Evolutionary conservation across 2,329 filamentous ascomycete genomes (phyloP), one percentile per base, ranked within the genome.

Genomic region (Blastomyces parvus): DNA sequence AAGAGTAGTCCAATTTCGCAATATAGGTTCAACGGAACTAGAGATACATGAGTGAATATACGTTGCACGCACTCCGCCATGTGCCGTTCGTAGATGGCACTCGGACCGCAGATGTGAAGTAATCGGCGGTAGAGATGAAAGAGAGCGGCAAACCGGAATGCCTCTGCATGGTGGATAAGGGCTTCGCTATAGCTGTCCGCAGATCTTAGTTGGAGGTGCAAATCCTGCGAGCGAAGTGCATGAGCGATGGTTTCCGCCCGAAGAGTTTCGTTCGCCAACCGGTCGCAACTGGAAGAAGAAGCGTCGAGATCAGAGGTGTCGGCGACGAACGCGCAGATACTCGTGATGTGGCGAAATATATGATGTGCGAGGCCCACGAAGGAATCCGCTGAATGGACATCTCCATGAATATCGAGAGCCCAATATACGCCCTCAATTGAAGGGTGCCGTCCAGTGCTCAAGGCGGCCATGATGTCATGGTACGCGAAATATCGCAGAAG

Each of bases 401-500:
- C 46, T 48, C 22, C 46, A 25, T 48, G 9, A 4, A 25, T 22
- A 25, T 48, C 13, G n/a, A 25, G 46, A 25, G 46, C n/a, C 46
- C 46, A 48, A 25, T 48, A 48, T 11, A 64, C 44, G 25, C 65
- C 65, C 4, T 40, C 2, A 50, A 65, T 61, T 30, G 50, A 57
- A 17, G 65, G 64, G 25, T 58, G 64, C 38, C 61, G 50, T 25
- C 63, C 63, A 52, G 65, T 66, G 44, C 65, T 66, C 42, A 66
- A 53, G 13, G 65, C 63, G 13, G 65, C 64, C 58, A 66, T 63
- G 30, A 65, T 66, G 56, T 66, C 65, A 50, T 66, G 65, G 61
- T 66, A 66, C 17, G 65, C 65, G 44, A 66, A 66, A 52, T 66
- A 63, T 36, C 65, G 63, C 33, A 66, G 53, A 22, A 66, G 65